These are phyloP conservation scores for Solanum chmielewskii DNA, from an alignment of 257 asterid genomes.

Conservation along the genomic window DNA sequence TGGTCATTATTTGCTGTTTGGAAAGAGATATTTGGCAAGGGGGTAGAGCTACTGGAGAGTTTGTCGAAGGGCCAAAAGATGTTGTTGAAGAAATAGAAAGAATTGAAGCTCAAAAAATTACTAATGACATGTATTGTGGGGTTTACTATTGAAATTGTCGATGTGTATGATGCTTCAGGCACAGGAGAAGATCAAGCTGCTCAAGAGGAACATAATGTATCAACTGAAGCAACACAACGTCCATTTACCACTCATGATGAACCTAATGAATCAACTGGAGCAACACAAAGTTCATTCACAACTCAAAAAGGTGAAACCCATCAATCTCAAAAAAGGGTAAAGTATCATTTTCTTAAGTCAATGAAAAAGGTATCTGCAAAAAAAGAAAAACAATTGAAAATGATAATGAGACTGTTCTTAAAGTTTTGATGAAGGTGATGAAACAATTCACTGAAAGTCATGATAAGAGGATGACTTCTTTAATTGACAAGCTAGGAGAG, in stretches of 20 bases:
- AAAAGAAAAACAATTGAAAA: neutral
- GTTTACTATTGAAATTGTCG: neutral
- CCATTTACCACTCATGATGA: neutral
- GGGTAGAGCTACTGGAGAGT: neutral
- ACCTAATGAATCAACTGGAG: neutral
- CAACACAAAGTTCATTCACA: neutral
- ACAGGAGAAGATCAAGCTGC: too few species aligned
- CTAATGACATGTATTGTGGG: neutral
- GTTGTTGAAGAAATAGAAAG: neutral
- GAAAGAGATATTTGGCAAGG: neutral
- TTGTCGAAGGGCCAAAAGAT: neutral
- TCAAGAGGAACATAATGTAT: too few species aligned
- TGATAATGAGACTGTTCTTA: neutral
- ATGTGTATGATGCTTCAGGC: neutral
- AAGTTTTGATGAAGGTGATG: neutral
- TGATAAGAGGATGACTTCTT: neutral
- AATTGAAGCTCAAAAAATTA: neutral
- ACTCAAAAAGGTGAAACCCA: neutral
- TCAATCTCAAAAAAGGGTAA: neutral
- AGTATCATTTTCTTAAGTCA: neutral
- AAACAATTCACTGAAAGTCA: neutral
- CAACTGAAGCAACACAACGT: too few species aligned
- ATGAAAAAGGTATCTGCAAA: neutral
- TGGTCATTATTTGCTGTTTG: fast-evolving
- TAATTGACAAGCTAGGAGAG: neutral